Base-by-base conservation (phyloP, 2,329 filamentous ascomycete genomes). In the Colletotrichum spinosum region DNA sequence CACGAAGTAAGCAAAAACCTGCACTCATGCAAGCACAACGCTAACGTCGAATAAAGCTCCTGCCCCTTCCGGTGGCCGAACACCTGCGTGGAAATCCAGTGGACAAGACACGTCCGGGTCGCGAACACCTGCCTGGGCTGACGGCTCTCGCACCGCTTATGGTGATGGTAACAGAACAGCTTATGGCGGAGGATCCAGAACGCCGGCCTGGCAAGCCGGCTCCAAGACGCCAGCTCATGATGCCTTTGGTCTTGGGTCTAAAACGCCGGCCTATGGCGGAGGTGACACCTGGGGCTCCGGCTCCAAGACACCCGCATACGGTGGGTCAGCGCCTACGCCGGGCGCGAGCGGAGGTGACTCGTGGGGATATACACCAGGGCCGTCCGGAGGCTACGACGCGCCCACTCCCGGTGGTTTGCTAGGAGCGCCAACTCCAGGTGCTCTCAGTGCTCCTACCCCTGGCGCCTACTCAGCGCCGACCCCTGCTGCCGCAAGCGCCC, bases 291-390 rank as follows among this genome's bases (percentile, higher is more conserved):
- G 91, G 81, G 87, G 83, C 12, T 83, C 86, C 4, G 88, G 91
- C 7, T 91, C 90, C 37, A 92, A 94, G 76, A 97, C 93, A 1
- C 94, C 94, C 3, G 90, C 88, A 1, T 94, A 92, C 74, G 87
- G 86, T 34, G 81, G 80, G 8, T 86, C 86, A 3, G 86, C 86
- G 4, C 85, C 86, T 2, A 88, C 86, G 1, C 86, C 86, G 0
- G 85, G 83, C 9, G 86, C 83, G 56, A 86, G 84, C 72, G 86
- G 83, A 56, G 82, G 82, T 55, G 87, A 90, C 65, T 79, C 84
- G 6, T 90, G 88, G 87, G 85, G 85, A 42, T 88, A 87, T 73
- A 86, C 85, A 2, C 82, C 85, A 2, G 84, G 83, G 1, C 77
- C 80, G 3, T 80, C 79, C 4, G 25, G 25, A 41, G 81, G 79